Percentiles rank a stretch among this genome's conserved stretches.
phyloP scores from a whole-genome alignment of 805 yeast genomes.

The Pichia heedii region DNA sequence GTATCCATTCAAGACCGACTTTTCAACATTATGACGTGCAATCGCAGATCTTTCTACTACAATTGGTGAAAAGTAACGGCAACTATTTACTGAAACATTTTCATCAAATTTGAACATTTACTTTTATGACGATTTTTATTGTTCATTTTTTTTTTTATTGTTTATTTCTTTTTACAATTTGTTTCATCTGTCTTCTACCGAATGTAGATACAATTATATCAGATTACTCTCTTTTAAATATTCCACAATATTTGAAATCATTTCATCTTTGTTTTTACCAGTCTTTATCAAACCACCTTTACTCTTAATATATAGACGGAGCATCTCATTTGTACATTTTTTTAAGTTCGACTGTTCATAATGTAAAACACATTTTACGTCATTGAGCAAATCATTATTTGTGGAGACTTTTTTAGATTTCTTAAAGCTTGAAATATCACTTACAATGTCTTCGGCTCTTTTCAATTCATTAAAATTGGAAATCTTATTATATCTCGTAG shows the following conservation, averaged over 20 bases:
- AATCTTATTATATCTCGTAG: slow-evolving; percentile 17
- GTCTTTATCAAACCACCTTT: slow-evolving; percentile 28
- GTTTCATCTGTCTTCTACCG: too few species aligned
- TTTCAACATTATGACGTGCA: too few species aligned
- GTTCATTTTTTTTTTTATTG: too few species aligned
- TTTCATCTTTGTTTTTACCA: slow-evolving; percentile 34
- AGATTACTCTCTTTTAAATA: slow-evolving; percentile 8
- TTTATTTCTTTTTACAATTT: too few species aligned
- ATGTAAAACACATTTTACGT: background rate
- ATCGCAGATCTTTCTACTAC: too few species aligned
- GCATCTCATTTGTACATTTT: slow-evolving; percentile 5
- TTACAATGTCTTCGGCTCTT: background rate
- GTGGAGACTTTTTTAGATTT: background rate
- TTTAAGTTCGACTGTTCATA: slow-evolving; percentile 1
- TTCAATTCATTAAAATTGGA: slow-evolving; percentile 12
- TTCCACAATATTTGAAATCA: slow-evolving; percentile 33
- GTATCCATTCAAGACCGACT: too few species aligned
- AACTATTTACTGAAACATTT: too few species aligned
- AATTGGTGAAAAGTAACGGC: too few species aligned
- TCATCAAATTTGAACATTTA: too few species aligned
- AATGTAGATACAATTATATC: too few species aligned
- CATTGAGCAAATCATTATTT: background rate
- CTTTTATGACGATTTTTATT: too few species aligned
- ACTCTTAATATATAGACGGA: slow-evolving; percentile 26
- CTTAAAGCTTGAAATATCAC: background rate